Base-by-base conservation (phyloP, 2,329 filamentous ascomycete genomes). In the Xylaria sp. region DNA sequence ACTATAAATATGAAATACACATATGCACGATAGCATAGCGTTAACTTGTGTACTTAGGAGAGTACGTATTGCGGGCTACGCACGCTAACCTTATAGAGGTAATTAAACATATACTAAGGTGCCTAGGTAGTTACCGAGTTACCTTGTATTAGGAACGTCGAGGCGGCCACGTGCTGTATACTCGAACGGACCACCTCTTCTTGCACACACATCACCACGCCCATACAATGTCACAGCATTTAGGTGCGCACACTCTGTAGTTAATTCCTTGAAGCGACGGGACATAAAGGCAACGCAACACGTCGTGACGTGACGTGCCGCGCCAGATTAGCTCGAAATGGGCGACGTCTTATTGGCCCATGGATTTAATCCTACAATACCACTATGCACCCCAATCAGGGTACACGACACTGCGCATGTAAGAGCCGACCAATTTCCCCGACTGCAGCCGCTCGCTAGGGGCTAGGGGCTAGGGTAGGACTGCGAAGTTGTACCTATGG, bases 81-180 rank as follows among this genome's bases (percentile, higher is more conserved):
- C n/a, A n/a, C n/a, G n/a, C n/a, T n/a, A n/a, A n/a, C n/a, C n/a
- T n/a, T n/a, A n/a, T n/a, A n/a, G n/a, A n/a, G n/a, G n/a, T n/a
- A n/a, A n/a, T n/a, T n/a, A n/a, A n/a, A n/a, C n/a, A n/a, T n/a
- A n/a, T n/a, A n/a, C n/a, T n/a, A n/a, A n/a, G n/a, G n/a, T n/a
- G n/a, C n/a, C 19, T n/a, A 23, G 40, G 4, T 10, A n/a, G n/a
- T 11, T 33, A 33, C 29, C 29, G 6, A 33, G 27, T 29, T 21
- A 49, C 6, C 29, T 6, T 6, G 11, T 41, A 41, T 10, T 21
- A 19, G 17, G n/a, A 23, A 6, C 21, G 27, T 49, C 51, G 23
- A 37, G 29, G 35, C 53, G 57, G 33, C 60, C 60, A 52, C 56
- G 40, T 43, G 52, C 53, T 57, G 60, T 57, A 63, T 63, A 49